These are phyloP conservation scores for Dioszegia hungarica DNA, from an alignment of 768 basidiomycete genomes.

Conservation along the genomic window DNA sequence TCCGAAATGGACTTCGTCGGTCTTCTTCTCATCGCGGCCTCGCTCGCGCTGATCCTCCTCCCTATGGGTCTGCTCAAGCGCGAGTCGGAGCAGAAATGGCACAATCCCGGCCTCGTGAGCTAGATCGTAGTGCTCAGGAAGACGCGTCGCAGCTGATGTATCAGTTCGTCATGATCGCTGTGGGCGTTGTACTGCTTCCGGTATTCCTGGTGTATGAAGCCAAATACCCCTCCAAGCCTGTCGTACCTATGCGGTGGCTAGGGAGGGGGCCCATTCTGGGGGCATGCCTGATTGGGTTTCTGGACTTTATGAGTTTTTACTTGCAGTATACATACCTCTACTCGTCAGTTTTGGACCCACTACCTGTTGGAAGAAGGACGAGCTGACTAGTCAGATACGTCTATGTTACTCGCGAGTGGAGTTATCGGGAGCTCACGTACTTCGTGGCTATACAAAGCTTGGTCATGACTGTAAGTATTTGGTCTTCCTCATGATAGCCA, in stretches of 20 bases:
- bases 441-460: constrained; percentile 62
- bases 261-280: constrained; percentile 59
- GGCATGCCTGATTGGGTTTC: constrained; percentile 60
- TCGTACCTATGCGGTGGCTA: constrained; percentile 61
- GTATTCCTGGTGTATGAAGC: constrained; percentile 49
- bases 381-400: constrained; percentile 33
- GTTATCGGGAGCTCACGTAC: constrained; percentile 58
- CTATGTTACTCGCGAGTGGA: constrained; percentile 52
- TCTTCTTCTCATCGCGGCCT: constrained; percentile 46
- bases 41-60: constrained; percentile 45
- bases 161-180: constrained; percentile 48
- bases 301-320: constrained; percentile 51
- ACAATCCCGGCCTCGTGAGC: constrained; percentile 41
- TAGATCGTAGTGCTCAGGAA: background rate
- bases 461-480: constrained; percentile 57
- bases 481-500: no score
- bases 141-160: background rate
- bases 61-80: constrained; percentile 36
- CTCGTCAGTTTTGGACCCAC: constrained; percentile 57
- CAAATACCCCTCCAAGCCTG: constrained; percentile 57
- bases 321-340: constrained; percentile 70
- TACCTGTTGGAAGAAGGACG: constrained; percentile 28
- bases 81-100: constrained; percentile 30
- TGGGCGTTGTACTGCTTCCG: constrained; percentile 42
- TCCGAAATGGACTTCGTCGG: constrained; percentile 43